Conservation (phyloP, 306 rosid species). For the Cicer pinnatifidum region DNA sequence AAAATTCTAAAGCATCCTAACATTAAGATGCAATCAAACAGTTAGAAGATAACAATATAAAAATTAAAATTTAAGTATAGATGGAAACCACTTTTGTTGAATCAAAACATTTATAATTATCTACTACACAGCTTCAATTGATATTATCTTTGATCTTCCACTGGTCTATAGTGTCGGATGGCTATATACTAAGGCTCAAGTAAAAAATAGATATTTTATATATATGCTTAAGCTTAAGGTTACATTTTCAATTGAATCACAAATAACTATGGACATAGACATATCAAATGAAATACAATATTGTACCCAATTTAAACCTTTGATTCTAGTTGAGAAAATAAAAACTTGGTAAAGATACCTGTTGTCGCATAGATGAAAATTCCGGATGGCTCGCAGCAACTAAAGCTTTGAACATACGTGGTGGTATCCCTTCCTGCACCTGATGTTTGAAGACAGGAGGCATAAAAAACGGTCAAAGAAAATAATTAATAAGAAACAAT, state of each 20-base stretch:
- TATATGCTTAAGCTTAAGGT: conserved; percentile 19
- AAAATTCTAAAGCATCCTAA: conserved; percentile 98
- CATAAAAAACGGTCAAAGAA: conserved; percentile 33
- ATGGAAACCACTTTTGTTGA: conserved; percentile 8
- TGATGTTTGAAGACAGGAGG: conserved; percentile 42
- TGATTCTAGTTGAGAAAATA: neutral
- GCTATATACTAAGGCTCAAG: conserved; percentile 12
- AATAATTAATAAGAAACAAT: conserved; percentile 20
- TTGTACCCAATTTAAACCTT: neutral
- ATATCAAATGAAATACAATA: conserved; percentile 17
- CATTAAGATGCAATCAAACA: conserved; percentile 38
- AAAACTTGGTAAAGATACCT: conserved; percentile 60
- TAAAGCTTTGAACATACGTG: conserved; percentile 89
- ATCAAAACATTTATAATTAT: conserved; percentile 12
- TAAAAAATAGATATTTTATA: neutral
- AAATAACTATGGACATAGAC: conserved; percentile 13
- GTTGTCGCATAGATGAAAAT: conserved; percentile 92
- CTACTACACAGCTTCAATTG: neutral
- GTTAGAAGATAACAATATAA: conserved; percentile 33
- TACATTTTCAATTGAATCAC: conserved; percentile 28
- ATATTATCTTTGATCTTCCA: conserved; percentile 10
- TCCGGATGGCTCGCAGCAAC: conserved; percentile 98
- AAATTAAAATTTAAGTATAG: conserved; percentile 17
- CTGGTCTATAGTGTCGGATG: neutral
- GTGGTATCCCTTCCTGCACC: conserved; percentile 88